Base-by-base conservation (phyloP, 1,284 basidiomycete genomes). In the Ganoderma sinense region DNA sequence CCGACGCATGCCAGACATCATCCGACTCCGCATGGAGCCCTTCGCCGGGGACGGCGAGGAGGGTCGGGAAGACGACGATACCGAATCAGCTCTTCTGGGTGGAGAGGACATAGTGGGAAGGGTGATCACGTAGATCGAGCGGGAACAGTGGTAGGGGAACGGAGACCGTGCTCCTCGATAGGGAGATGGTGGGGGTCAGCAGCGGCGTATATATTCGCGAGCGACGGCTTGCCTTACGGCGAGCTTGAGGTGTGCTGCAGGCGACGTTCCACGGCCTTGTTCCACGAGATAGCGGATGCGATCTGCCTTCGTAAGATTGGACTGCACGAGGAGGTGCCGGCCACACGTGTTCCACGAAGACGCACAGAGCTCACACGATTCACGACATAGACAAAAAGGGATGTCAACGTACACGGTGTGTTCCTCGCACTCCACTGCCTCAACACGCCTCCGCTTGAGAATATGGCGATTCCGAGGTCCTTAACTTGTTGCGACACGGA, bases 1-100 rank as follows among this genome's bases (percentile, higher is more conserved):
- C 40, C 87, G 84, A 20, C 87, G 85, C 76, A 88, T 81, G 65
- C 82, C 82, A 62, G 82, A 82, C 65, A 85, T 78, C 78, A 83
- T 78, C 29, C 82, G 80, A n/a, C 74, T 74, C 65, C 78, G 77
- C 45, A 81, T 71, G 31, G 79, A 80, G 69, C 72, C 59, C 59
- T 61, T 63, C n/a, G 71, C 69, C 20, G 77, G 75, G 16, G 78
- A 75, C 16, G 77, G 72, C 29, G 78, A 64, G 3, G 77, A 66
- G 16, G 70, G 71, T 4, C 70, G 66, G 14, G 66, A 39, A 26
- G 69, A 64, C 48, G 51, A n/a, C 13, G 71, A 65, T 2, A 68
- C 56, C 3, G 72, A 69, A 31, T 75, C 71, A 39, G 72, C 65
- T 23, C 69, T 56, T 58, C 62, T 67, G 29, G 74, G 67, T 41